Evolutionary conservation across 2,329 filamentous ascomycete species (phyloP).

Genomic region (Fusarium sp.): DNA sequence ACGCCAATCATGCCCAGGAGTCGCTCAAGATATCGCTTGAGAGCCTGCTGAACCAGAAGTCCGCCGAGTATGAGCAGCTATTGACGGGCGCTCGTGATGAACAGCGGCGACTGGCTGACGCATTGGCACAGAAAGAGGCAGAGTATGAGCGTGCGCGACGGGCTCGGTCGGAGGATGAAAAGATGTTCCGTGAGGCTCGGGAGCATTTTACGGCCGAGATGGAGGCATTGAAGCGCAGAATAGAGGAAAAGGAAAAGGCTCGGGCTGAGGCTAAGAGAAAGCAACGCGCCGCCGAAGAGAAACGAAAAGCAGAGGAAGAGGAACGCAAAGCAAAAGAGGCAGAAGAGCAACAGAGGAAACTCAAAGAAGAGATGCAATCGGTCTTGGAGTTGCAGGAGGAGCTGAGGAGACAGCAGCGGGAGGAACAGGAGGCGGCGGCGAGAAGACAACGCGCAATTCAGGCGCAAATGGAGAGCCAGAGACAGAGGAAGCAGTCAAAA

Average conservation of each 20-base stretch:
- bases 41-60: background rate
- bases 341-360: background rate
- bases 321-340: background rate
- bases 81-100: background rate
- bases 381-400: background rate
- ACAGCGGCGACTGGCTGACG: background rate
- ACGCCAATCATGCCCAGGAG: background rate
- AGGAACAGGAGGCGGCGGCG: background rate
- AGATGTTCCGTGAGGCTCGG: background rate
- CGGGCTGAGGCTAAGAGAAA: background rate
- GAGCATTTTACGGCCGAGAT: background rate
- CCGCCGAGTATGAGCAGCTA: background rate
- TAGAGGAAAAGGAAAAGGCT: background rate
- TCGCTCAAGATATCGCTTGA: background rate
- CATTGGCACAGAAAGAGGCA: background rate
- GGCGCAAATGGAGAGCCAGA: constrained; percentile 1
- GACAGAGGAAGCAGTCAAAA: background rate
- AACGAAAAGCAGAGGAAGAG: background rate
- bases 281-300: background rate
- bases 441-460: background rate
- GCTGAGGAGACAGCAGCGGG: background rate
- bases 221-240: background rate
- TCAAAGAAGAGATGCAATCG: background rate
- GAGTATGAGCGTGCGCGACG: background rate
- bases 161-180: background rate